Conservation (phyloP, 139 green algal genomes). For the Klebsormidium nitens region DNA sequence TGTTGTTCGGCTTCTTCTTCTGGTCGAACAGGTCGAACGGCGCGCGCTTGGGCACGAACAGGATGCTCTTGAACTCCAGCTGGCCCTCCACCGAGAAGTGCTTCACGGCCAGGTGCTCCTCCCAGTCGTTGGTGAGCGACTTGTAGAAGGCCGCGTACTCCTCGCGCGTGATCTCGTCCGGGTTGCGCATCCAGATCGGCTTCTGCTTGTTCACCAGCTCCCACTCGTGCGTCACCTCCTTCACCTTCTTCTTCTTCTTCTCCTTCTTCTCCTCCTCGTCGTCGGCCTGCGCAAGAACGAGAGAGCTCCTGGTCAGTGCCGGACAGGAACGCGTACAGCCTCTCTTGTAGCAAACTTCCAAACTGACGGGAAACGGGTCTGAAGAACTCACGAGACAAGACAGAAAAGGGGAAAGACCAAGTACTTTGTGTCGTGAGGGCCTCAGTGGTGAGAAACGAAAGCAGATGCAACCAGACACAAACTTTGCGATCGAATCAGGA, state of each 20-base stretch:
- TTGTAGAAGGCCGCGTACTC: slow-evolving; percentile 98
- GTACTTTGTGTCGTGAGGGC: too few relatives aligned
- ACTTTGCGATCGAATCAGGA: too few relatives aligned
- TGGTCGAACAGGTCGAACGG: slow-evolving; percentile 99
- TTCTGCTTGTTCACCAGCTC: slow-evolving; percentile 99
- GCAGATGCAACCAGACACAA: too few relatives aligned
- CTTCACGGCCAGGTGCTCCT: slow-evolving; percentile 93
- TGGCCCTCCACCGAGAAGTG: slow-evolving; percentile 98
- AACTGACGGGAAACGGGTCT: too few relatives aligned
- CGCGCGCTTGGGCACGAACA: slow-evolving; percentile 88
- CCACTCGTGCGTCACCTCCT: slow-evolving; percentile 97
- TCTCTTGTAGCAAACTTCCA: too few relatives aligned
- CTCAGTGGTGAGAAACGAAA: too few relatives aligned
- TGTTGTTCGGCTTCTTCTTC: slow-evolving; percentile 94
- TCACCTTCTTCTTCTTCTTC: slow-evolving; percentile 67
- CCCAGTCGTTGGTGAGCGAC: slow-evolving; percentile 97
- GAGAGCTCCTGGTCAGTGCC: too few relatives aligned
- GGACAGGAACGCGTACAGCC: too few relatives aligned
- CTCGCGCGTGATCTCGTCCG: slow-evolving; percentile 93
- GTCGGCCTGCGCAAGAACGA: slow-evolving; percentile 28
- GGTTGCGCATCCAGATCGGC: slow-evolving; percentile 99
- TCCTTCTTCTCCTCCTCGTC: slow-evolving; percentile 69
- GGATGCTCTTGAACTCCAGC: slow-evolving; percentile 98
- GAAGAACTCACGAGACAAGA: too few relatives aligned
- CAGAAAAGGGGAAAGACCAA: too few relatives aligned